These are phyloP conservation scores for Sclerotinia borealis DNA, from an alignment of 2,329 filamentous ascomycete species.

Conservation along the genomic window DNA sequence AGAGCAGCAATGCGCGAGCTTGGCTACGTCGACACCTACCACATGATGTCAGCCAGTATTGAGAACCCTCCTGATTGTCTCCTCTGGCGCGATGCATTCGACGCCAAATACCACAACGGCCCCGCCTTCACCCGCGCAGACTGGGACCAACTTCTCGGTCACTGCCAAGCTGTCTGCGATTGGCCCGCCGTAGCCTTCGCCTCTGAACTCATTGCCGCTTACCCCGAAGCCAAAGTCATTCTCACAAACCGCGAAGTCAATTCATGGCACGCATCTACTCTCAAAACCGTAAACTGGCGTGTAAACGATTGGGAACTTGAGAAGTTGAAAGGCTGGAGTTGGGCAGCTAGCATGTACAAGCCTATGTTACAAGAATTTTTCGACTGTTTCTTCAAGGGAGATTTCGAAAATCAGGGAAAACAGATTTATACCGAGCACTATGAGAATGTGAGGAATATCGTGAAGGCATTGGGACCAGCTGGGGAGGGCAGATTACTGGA, in stretches of 20 bases:
- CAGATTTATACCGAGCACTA: conserved; percentile 6
- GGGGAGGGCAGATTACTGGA: conserved; percentile 12
- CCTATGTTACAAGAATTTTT: conserved; percentile 6
- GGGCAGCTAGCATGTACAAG: conserved; percentile 12
- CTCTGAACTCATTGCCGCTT: conserved; percentile 21
- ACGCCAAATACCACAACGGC: conserved; percentile 56
- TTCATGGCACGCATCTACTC: conserved; percentile 16
- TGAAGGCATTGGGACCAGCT: background rate
- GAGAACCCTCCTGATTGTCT: conserved; percentile 62
- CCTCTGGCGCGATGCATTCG: conserved; percentile 63
- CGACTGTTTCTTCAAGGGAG: conserved; percentile 7
- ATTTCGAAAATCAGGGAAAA: conserved; percentile 9
- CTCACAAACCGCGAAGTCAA: conserved; percentile 19
- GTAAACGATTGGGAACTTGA: conserved; percentile 9
- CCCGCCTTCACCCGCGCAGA: conserved; percentile 56
- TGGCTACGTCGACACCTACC: conserved; percentile 64
- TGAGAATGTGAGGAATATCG: conserved; percentile 7
- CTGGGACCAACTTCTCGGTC: conserved; percentile 62
- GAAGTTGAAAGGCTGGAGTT: conserved; percentile 3
- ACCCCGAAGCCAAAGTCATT: conserved; percentile 21
- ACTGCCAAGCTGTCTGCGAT: conserved; percentile 37
- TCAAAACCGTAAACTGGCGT: conserved; percentile 11
- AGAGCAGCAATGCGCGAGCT: conserved; percentile 59
- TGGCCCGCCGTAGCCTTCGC: conserved; percentile 31
- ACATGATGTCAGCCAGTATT: conserved; percentile 66